phyloP scores from a whole-genome alignment of 768 basidiomycete species.

The Hydnomerulius pinastri region DNA sequence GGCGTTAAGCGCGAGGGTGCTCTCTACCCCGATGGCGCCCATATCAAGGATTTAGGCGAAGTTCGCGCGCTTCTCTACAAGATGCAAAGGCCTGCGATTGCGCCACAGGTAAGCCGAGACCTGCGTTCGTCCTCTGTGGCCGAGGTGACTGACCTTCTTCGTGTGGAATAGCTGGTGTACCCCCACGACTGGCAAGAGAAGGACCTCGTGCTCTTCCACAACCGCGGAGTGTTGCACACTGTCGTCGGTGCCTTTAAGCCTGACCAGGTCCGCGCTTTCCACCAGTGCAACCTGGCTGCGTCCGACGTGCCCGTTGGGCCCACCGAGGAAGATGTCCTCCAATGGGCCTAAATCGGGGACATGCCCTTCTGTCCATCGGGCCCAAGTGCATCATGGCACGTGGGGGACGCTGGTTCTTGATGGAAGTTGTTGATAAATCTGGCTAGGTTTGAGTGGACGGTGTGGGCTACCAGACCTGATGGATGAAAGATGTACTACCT shows the following conservation, averaged over 20 bases:
- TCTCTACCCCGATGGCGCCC: conserved; percentile 81
- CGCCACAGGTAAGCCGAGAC: conserved; percentile 53
- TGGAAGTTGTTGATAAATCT: neutral
- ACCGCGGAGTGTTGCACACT: conserved; percentile 66
- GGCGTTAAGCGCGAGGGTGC: conserved; percentile 59
- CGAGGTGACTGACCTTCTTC: neutral
- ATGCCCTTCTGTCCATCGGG: neutral
- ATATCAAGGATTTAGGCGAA: conserved; percentile 68
- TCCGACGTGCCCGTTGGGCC: conserved; percentile 52
- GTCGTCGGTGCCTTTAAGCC: conserved; percentile 65
- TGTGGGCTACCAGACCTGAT: conserved; percentile 1
- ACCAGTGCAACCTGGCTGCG: conserved; percentile 61
- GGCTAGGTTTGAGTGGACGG: conserved; percentile 1
- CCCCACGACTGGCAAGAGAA: conserved; percentile 82
- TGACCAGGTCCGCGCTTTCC: conserved; percentile 50
- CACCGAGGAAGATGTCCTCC: conserved; percentile 42
- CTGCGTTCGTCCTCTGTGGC: neutral
- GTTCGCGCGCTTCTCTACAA: conserved; percentile 77
- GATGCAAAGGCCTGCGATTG: conserved; percentile 89
- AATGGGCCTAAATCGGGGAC: conserved; percentile 38
- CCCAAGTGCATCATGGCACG: neutral
- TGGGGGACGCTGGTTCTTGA: conserved; percentile 7
- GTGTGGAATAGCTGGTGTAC: conserved; percentile 63
- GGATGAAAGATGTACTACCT: conserved; percentile 1
- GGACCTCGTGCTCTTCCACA: conserved; percentile 73